These are phyloP conservation scores for Nyssa sinensis DNA, from an alignment of 148 eudicot genomes.

Conservation along the genomic window DNA sequence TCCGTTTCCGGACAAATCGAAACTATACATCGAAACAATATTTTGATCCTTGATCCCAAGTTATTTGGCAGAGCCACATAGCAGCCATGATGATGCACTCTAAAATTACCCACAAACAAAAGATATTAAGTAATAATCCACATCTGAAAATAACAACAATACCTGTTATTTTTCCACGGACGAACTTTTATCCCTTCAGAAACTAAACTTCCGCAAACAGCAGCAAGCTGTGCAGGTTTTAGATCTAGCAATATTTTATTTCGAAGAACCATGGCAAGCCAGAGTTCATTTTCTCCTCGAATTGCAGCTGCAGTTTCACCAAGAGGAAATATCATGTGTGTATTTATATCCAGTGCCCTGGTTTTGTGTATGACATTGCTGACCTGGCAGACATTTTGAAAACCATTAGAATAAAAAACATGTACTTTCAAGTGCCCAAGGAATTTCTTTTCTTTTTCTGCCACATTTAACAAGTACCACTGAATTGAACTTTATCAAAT, in stretches of 20 bases:
- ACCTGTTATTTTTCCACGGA: slow-evolving; percentile 90
- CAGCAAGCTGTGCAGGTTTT: slow-evolving; percentile 96
- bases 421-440: background rate
- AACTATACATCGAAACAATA: too few relatives aligned
- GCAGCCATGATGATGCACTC: background rate
- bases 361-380: slow-evolving; percentile 92
- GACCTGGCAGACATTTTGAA: slow-evolving; percentile 42
- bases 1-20: too few relatives aligned
- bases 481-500: background rate
- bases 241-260: slow-evolving; percentile 69
- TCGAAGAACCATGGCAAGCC: slow-evolving; percentile 97
- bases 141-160: slow-evolving; percentile 8
- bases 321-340: slow-evolving; percentile 79
- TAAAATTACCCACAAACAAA: background rate
- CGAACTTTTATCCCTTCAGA: slow-evolving; percentile 96
- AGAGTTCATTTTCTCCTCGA: slow-evolving; percentile 98
- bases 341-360: slow-evolving; percentile 90
- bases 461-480: too few relatives aligned
- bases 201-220: slow-evolving; percentile 87
- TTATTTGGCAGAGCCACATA: background rate
- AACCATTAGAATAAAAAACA: background rate
- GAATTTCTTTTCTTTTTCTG: background rate
- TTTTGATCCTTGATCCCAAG: too few relatives aligned
- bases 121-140: background rate
- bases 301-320: slow-evolving; percentile 98